Base-by-base conservation (phyloP, 2,329 filamentous ascomycete species). In the Fusarium sp. region DNA sequence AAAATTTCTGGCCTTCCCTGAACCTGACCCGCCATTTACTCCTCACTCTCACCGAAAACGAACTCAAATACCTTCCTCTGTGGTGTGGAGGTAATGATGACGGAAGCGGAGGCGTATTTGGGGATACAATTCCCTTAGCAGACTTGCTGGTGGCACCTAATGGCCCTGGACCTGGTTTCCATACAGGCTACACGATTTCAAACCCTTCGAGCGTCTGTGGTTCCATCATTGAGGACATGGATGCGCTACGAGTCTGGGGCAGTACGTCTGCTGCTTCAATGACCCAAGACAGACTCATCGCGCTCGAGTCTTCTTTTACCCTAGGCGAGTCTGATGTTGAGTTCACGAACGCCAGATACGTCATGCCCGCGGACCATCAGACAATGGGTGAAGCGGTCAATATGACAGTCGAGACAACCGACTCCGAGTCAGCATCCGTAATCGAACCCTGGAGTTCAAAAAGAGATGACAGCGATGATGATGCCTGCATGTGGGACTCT, bases 61-160 rank as follows among this genome's bases (percentile, higher is more conserved):
- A 93, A 80, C 86, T 89, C 72, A 88, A 88, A 64, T 93, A 87
- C 71, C 83, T 93, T 7, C 91, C 91, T 0, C 82, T 92, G 8
- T 93, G 90, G 90, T 90, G 90, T 1, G 90, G 88, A 8, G 91
- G 84, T 3, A 79, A 82, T 48, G 83, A 89, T 66, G 87, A 89
- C 70, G 85, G 84, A 22, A 87, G 85, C 9, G 86, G 87, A 28
- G 86, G 85, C 11, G 86, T 89, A 3, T 87, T 86, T 62, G 83
- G 86, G 70, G 65, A 79, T 1, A 70, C 73, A 6, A 80, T 87
- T 18, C 86, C 86, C 0, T 81, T 81, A 2, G 80, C 86, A 3
- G 80, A 84, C 31, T 26, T 51, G 56, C 24, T 59, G 2, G 81
- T 86, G 77, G 86, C 85, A 0, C 85, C 86, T 4, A 82, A 77